Evolutionary conservation across 192 early-diverging fungal genomes (phyloP).

Genomic region (Radiomyces spectabilis): DNA sequence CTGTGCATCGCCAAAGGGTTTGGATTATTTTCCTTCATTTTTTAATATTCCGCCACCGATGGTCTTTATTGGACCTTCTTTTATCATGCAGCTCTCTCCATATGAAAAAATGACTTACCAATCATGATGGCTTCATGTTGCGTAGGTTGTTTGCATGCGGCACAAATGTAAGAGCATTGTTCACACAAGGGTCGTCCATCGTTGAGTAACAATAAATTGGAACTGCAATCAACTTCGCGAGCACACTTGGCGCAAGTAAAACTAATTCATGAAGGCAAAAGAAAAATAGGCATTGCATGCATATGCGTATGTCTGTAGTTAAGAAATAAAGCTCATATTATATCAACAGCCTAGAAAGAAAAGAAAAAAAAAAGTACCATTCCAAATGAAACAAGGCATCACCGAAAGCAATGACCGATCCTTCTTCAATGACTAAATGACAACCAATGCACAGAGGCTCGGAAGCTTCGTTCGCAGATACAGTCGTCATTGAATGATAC

Average conservation of each 20-base stretch:
- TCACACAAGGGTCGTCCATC: constrained; percentile 78
- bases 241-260: constrained; percentile 73
- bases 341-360: too few relatives aligned
- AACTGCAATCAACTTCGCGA: constrained; percentile 64
- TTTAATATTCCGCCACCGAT: neutral
- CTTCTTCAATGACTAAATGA: constrained; percentile 57
- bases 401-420: constrained; percentile 69
- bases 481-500: neutral
- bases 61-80: neutral
- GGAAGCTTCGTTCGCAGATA: too few relatives aligned
- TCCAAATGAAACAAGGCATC: constrained; percentile 75
- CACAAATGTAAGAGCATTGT: constrained; percentile 75
- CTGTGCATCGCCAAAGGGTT: too few relatives aligned
- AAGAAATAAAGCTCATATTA: too few relatives aligned
- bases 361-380: constrained; percentile 45
- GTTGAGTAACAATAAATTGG: constrained; percentile 64
- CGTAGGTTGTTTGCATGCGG: constrained; percentile 63
- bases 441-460: constrained; percentile 63
- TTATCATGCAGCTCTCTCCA: too few relatives aligned
- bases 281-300: neutral
- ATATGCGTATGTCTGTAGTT: constrained; percentile 1
- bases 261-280: constrained; percentile 26
- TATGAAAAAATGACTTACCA: too few relatives aligned
- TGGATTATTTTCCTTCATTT: too few relatives aligned
- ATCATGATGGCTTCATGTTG: constrained; percentile 79